These are phyloP conservation scores for Stenocarpella maydis DNA, from an alignment of 2,329 filamentous ascomycete genomes.

Conservation along the genomic window DNA sequence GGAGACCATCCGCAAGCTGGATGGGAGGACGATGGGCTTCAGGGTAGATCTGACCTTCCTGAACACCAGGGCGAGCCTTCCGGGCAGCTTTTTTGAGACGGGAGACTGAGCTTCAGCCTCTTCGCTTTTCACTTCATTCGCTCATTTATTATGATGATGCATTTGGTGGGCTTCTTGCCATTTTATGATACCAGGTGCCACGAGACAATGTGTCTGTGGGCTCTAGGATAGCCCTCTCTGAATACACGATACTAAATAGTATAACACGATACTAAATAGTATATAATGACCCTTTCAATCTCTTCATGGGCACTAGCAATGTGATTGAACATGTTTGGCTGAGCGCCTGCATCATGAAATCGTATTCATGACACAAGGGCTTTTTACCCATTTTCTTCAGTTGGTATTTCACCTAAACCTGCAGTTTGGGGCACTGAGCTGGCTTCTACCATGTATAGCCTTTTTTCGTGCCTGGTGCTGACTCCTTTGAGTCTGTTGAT, in stretches of 20 bases:
- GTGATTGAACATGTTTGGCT: neutral
- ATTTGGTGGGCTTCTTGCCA: neutral
- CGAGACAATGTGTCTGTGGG: neutral
- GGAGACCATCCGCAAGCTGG: slow-evolving; percentile 51
- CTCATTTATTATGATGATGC: neutral
- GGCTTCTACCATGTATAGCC: too few species aligned
- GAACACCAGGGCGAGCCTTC: slow-evolving; percentile 49
- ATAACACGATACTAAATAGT: too few species aligned
- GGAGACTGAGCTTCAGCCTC: slow-evolving; percentile 41
- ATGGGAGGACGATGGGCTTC: slow-evolving; percentile 57
- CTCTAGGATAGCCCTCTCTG: neutral
- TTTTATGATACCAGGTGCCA: slow-evolving; percentile 1
- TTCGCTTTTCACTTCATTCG: neutral
- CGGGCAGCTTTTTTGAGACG: slow-evolving; percentile 55
- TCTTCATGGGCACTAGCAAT: neutral
- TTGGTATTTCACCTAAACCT: too few species aligned
- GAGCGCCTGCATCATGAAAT: neutral
- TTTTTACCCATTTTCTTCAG: too few species aligned
- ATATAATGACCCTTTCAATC: neutral
- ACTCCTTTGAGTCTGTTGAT: too few species aligned
- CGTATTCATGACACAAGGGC: too few species aligned
- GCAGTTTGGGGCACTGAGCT: too few species aligned
- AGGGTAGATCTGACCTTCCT: slow-evolving; percentile 52
- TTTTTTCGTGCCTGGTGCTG: too few species aligned
- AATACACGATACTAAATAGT: slow-evolving; percentile 9